Percentiles rank a stretch among this genome's conserved stretches.
Evolutionary conservation across 2,329 filamentous ascomycete genomes (phyloP).

Genomic region (Pseudogymnoascus sp.): DNA sequence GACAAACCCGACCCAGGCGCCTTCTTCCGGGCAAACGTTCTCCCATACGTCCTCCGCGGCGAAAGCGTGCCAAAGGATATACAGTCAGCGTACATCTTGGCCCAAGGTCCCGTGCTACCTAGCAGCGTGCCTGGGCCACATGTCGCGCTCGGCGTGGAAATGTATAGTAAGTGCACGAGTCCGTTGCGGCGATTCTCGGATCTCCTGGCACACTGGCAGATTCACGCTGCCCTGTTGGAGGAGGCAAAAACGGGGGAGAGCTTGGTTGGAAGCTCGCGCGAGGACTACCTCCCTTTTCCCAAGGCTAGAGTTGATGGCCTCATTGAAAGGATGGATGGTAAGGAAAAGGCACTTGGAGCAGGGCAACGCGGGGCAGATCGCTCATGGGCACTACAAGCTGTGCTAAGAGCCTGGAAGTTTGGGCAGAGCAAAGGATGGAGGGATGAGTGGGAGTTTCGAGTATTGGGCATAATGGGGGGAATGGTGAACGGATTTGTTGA

Average conservation of each 20-base stretch:
- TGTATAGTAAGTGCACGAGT: constrained; percentile 57
- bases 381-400: constrained; percentile 52
- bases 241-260: constrained; percentile 32
- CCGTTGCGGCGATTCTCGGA: constrained; percentile 59
- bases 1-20: constrained; percentile 19
- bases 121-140: constrained; percentile 47
- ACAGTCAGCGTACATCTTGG: constrained; percentile 22
- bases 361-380: constrained; percentile 24
- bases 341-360: constrained; percentile 21
- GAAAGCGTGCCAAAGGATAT: not conserved
- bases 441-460: constrained; percentile 1
- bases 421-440: not conserved
- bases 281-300: constrained; percentile 25
- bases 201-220: constrained; percentile 58
- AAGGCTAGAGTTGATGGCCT: constrained; percentile 22
- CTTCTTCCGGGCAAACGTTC: constrained; percentile 18
- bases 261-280: constrained; percentile 27
- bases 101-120: constrained; percentile 44
- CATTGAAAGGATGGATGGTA: constrained; percentile 21
- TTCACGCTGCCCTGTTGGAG: constrained; percentile 48
- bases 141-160: constrained; percentile 48
- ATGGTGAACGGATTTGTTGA: constrained; percentile 3
- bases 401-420: constrained; percentile 52
- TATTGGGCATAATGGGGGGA: not conserved
- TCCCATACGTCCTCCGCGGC: constrained; percentile 15